phyloP scores from a whole-genome alignment of 495 filamentous ascomycete species.

The Achaetomiella virescens region DNA sequence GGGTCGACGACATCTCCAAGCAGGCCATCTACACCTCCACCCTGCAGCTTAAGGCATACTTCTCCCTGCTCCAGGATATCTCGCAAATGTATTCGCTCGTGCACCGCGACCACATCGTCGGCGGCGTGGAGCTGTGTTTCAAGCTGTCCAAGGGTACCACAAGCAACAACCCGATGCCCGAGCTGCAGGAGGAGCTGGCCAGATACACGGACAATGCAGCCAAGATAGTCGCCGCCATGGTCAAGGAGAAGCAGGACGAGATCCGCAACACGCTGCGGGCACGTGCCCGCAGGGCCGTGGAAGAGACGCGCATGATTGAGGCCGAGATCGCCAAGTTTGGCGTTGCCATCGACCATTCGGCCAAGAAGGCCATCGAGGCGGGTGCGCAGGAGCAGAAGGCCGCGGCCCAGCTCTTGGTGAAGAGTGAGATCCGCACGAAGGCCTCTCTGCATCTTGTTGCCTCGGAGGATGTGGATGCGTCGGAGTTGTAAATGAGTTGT shows the following conservation, averaged over 20 bases:
- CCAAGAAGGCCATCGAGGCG: no score
- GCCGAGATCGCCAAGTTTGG: no score
- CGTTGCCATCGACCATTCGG: no score
- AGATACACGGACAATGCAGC: not conserved
- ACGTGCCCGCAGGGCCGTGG: no score
- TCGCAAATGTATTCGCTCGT: not conserved
- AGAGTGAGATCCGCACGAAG: no score
- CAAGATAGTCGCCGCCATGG: not conserved
- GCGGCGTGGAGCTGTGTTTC: not conserved
- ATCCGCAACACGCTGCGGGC: not conserved
- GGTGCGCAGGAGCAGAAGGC: no score
- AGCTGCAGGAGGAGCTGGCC: not conserved
- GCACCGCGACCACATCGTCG: not conserved
- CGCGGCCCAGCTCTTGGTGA: no score
- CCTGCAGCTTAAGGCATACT: conserved; percentile 5
- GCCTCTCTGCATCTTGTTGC: no score
- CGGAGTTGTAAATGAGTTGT: no score
- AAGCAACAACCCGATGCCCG: not conserved
- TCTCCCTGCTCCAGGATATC: conserved; percentile 2
- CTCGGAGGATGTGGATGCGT: no score
- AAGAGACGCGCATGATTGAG: no score
- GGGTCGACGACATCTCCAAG: no score
- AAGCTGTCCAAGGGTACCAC: conserved; percentile 1
- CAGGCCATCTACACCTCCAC: not conserved
- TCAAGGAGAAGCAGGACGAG: not conserved